Evolutionary conservation across 768 basidiomycete species (phyloP).

Genomic region (Lactarius pseudohatsudake): DNA sequence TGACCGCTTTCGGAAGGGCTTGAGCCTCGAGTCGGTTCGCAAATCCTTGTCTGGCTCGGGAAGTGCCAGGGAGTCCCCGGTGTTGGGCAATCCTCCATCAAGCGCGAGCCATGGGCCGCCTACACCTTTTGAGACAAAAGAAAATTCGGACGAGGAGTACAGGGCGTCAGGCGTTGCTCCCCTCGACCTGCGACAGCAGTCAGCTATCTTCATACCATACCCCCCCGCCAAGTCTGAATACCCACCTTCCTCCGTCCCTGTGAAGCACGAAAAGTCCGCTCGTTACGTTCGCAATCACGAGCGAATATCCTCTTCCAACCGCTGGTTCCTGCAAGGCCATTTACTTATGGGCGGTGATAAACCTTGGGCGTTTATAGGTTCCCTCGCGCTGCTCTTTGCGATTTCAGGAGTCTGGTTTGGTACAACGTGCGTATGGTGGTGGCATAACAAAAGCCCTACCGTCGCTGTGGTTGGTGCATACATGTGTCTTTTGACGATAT

Average conservation of each 20-base stretch:
- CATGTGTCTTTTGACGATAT: constrained; percentile 63
- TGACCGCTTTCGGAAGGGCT: constrained; percentile 55
- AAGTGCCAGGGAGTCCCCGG: constrained; percentile 25
- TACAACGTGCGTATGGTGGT: constrained; percentile 88
- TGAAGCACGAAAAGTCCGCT: constrained; percentile 37
- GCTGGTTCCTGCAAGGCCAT: constrained; percentile 70
- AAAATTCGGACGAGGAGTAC: constrained; percentile 24
- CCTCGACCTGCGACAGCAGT: constrained; percentile 19
- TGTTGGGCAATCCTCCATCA: constrained; percentile 24
- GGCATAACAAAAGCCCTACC: constrained; percentile 72
- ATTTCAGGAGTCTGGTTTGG: constrained; percentile 84
- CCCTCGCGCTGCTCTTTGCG: constrained; percentile 58
- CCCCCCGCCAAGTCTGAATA: constrained; percentile 28
- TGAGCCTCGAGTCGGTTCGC: constrained; percentile 40
- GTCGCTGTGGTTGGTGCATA: constrained; percentile 67
- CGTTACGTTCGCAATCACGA: constrained; percentile 56
- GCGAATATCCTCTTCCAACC: constrained; percentile 69
- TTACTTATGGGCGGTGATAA: constrained; percentile 85
- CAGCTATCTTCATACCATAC: constrained; percentile 24
- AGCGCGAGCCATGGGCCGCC: constrained; percentile 13
- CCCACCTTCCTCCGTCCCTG: constrained; percentile 39
- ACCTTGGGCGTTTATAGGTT: constrained; percentile 75
- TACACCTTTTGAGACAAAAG: constrained; percentile 27
- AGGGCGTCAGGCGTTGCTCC: constrained; percentile 20
- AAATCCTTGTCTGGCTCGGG: constrained; percentile 31